Conservation (phyloP, 2,329 filamentous ascomycete genomes). For the Monilinia laxa region DNA sequence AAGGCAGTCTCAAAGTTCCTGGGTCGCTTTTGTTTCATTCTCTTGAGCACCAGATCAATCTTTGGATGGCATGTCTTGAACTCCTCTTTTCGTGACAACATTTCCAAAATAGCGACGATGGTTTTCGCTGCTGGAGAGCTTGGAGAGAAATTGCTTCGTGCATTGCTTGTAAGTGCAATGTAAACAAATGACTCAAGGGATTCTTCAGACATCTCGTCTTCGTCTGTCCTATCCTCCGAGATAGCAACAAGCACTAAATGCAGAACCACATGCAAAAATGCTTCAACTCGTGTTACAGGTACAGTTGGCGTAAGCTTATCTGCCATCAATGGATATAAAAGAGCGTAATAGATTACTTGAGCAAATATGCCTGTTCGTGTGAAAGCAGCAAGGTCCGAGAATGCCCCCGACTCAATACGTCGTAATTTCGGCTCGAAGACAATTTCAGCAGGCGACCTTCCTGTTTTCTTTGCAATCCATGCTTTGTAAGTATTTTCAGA, state of each 20-base stretch:
- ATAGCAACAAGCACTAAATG: slow-evolving; percentile 86
- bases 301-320: slow-evolving; percentile 69
- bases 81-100: slow-evolving; percentile 65
- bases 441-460: slow-evolving; percentile 76
- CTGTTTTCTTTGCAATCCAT: slow-evolving; percentile 83
- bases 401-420: slow-evolving; percentile 73
- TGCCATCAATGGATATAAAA: slow-evolving; percentile 76
- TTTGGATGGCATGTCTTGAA: slow-evolving; percentile 83
- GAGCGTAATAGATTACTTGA: slow-evolving; percentile 84
- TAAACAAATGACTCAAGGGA: slow-evolving; percentile 67
- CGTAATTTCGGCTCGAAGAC: slow-evolving; percentile 87
- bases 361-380: slow-evolving; percentile 83
- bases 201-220: slow-evolving; percentile 51
- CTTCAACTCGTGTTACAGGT: slow-evolving; percentile 79
- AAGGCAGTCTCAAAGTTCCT: slow-evolving; percentile 69
- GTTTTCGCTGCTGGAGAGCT: slow-evolving; percentile 58
- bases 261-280: slow-evolving; percentile 86
- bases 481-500: slow-evolving; percentile 86
- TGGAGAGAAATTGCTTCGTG: slow-evolving; percentile 60
- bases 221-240: slow-evolving; percentile 70
- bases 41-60: slow-evolving; percentile 77
- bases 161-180: slow-evolving; percentile 64
- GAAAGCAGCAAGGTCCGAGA: slow-evolving; percentile 73
- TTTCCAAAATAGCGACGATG: slow-evolving; percentile 62
- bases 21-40: slow-evolving; percentile 81